Evolutionary conservation across 805 yeast genomes (phyloP).

Genomic region (Candida sithepensis): DNA sequence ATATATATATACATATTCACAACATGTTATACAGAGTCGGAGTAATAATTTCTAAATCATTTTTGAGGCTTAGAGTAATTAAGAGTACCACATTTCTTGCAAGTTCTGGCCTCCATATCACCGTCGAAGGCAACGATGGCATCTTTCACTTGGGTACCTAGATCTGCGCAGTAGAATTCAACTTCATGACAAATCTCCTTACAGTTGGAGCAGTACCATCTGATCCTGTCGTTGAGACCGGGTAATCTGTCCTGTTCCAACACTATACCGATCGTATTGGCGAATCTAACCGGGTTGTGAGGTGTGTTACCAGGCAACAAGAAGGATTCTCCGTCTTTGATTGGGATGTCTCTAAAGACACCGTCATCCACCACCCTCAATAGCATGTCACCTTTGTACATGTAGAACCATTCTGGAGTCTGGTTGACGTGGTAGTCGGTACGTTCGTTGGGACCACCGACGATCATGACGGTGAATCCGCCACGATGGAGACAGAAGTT

Average conservation of each 20-base stretch:
- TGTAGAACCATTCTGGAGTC: conserved; percentile 92
- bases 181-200: conserved; percentile 60
- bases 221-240: conserved; percentile 62
- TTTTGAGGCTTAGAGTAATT: conserved; percentile 62
- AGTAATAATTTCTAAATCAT: conserved; percentile 1
- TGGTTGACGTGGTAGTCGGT: conserved; percentile 92
- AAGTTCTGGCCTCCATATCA: conserved; percentile 62
- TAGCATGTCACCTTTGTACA: conserved; percentile 82
- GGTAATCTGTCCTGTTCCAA: conserved; percentile 88
- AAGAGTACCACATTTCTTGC: conserved; percentile 68
- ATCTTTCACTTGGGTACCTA: conserved; percentile 86
- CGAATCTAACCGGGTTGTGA: conserved; percentile 85
- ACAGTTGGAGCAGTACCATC: conserved; percentile 87
- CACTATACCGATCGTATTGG: conserved; percentile 83
- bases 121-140: conserved; percentile 72
- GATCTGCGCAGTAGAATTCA: conserved; percentile 70
- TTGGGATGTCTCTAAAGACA: conserved; percentile 67
- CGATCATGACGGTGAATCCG: conserved; percentile 92
- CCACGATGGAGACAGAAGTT: conserved; percentile 88
- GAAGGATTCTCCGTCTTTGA: conserved; percentile 85
- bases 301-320: conserved; percentile 81
- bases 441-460: conserved; percentile 93
- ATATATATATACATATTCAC: too few relatives aligned
- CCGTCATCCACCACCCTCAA: conserved; percentile 80
- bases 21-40: too few relatives aligned